Evolutionary conservation across 2,329 filamentous ascomycete genomes (phyloP), one percentile per base, ranked within the genome.

Genomic region (Pseudovirgaria hyperparasitica): DNA sequence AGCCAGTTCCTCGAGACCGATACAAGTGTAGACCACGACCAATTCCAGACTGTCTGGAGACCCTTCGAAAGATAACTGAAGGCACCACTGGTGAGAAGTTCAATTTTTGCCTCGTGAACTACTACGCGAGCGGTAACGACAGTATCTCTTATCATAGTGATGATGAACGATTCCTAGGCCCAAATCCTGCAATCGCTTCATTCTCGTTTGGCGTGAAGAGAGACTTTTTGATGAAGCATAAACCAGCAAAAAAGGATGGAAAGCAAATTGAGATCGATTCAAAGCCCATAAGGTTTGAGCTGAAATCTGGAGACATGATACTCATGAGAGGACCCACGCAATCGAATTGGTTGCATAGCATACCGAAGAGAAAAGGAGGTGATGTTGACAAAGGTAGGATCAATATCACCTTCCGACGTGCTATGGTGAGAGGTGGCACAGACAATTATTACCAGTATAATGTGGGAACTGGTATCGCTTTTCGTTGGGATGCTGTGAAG

Each of bases 391-490:
- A 65, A 26, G 74, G 76, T 16, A 68, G 72, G 14, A 64, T 66
- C 39, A 87, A 87, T 44, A 85, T 87, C 36, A 87, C 82, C 0
- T 82, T 86, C 45, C 60, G 81, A 16, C 67, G 65, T 38, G 81
- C 77, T 13, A 64, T 82, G 60, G 63, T 79, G 13, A 76, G 67
- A 38, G 76, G 60, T 4, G 80, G 79, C 2, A 86, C 79, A 16
- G 75, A 82, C 42, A 87, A 87, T 50, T 86, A 87, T 50, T 85
- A 87, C 50, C 70, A 73, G 44, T 87, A 87, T 54, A 87, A 87
- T 54, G 76, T 86, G 26, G 80, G 81, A 1, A 64, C 52, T 20
- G 80, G 81, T 1, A 63, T 58, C 1, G 67, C 76, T n/a, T 77
- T 72, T 48, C 65, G 63, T 41, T 86, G 81, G 81, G 63, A 80